phyloP scores from a whole-genome alignment of 768 basidiomycete genomes.

The Pulveroboletus sp. region DNA sequence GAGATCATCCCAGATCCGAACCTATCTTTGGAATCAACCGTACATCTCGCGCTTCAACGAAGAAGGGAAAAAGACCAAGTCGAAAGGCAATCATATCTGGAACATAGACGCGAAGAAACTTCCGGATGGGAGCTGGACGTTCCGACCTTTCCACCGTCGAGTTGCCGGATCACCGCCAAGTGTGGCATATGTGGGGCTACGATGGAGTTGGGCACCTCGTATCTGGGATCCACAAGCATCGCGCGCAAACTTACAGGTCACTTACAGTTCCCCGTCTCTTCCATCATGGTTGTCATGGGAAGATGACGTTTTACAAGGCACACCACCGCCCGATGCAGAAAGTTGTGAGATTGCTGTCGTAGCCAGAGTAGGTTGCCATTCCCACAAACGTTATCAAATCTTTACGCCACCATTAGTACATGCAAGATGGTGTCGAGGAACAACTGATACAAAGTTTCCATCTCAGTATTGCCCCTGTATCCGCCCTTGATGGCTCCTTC shows the following conservation, averaged over 20 bases:
- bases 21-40: conserved; percentile 93
- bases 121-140: conserved; percentile 74
- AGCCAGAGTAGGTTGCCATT: conserved; percentile 55
- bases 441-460: conserved; percentile 61
- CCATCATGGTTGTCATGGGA: conserved; percentile 90
- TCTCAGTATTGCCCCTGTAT: conserved; percentile 67
- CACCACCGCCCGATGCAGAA: conserved; percentile 71
- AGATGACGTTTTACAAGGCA: conserved; percentile 75
- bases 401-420: conserved; percentile 34
- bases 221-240: conserved; percentile 97
- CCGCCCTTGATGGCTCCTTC: conserved; percentile 43
- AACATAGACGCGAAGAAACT: conserved; percentile 92
- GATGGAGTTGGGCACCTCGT: conserved; percentile 87
- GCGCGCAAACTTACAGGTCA: conserved; percentile 71
- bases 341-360: conserved; percentile 70
- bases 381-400: background rate
- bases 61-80: conserved; percentile 98
- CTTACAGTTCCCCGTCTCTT: conserved; percentile 73
- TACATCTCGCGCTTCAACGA: conserved; percentile 97
- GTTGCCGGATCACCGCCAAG: conserved; percentile 79
- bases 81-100: conserved; percentile 99
- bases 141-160: conserved; percentile 83
- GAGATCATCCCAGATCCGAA: conserved; percentile 59
- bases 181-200: conserved; percentile 75
- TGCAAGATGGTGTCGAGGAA: conserved; percentile 72